A percentile compares a stretch with the other conserved stretches of the same genome.
These are phyloP conservation scores for Chernovozyma sophiae-reginae DNA, from an alignment of 1,139 yeast genomes.

Conservation along the genomic window DNA sequence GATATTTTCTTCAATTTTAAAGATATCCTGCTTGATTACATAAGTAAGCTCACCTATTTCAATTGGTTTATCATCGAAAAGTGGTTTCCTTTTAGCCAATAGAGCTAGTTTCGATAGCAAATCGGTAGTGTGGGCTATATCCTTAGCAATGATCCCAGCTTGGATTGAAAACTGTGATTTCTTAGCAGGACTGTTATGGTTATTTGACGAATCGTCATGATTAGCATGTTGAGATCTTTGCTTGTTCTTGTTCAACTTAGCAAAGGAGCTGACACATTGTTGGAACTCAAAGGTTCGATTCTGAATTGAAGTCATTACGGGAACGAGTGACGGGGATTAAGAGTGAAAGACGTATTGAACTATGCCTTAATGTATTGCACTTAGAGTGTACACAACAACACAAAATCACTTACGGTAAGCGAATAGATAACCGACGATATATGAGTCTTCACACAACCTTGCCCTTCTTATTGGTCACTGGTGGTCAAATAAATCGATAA, in stretches of 20 bases:
- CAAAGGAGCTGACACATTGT: slow-evolving; percentile 72
- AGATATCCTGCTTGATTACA: slow-evolving; percentile 89
- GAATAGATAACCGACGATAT: too few relatives aligned
- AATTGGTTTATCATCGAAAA: slow-evolving; percentile 90
- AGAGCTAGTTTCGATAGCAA: slow-evolving; percentile 75
- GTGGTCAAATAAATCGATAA: too few relatives aligned
- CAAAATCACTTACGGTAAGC: too few relatives aligned
- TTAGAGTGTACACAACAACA: too few relatives aligned
- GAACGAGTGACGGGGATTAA: too few relatives aligned
- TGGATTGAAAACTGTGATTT: slow-evolving; percentile 72
- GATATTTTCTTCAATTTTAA: slow-evolving; percentile 75
- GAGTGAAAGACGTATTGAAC: too few relatives aligned
- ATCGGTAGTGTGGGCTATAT: slow-evolving; percentile 85
- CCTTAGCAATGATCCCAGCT: slow-evolving; percentile 84
- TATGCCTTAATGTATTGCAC: too few relatives aligned
- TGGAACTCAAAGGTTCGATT: slow-evolving; percentile 85
- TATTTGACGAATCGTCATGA: slow-evolving; percentile 12
- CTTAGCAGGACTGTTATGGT: slow-evolving; percentile 17
- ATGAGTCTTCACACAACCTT: too few relatives aligned
- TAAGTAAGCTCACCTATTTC: slow-evolving; percentile 92
- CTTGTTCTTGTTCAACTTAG: slow-evolving; percentile 49
- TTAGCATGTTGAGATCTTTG: slow-evolving; percentile 5
- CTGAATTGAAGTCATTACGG: slow-evolving; percentile 42
- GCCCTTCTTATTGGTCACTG: too few relatives aligned
- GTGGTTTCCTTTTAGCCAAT: slow-evolving; percentile 85